Percentiles rank a stretch among this genome's conserved stretches.
Evolutionary conservation across 805 yeast species (phyloP).

Genomic region (Nakazawaea laoshanensis): DNA sequence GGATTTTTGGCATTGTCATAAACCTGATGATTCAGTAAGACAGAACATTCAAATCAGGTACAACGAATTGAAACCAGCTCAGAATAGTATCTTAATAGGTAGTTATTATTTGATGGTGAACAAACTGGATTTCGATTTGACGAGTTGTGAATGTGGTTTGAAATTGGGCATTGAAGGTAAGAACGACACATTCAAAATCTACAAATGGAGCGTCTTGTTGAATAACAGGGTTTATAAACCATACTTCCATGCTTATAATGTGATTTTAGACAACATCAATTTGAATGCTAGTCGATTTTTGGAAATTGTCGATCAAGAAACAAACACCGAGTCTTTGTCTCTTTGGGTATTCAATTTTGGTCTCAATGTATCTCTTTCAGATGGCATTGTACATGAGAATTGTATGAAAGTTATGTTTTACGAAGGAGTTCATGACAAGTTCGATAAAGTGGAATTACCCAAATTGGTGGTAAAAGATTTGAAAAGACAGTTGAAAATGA

Average conservation of each 20-base stretch:
- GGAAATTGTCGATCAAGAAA: slow-evolving; percentile 15
- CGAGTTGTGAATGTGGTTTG: slow-evolving; percentile 22
- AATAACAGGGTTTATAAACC: slow-evolving; percentile 25
- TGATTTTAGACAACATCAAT: slow-evolving; percentile 32
- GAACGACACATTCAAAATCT: slow-evolving; percentile 25
- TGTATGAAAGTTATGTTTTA: slow-evolving; percentile 40
- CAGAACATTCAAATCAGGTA: slow-evolving; percentile 19
- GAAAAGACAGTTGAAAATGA: slow-evolving; percentile 15
- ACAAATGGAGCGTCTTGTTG: slow-evolving; percentile 50
- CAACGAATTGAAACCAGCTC: slow-evolving; percentile 35
- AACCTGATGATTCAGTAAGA: slow-evolving; percentile 34
- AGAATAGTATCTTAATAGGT: slow-evolving; percentile 41
- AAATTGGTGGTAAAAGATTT: slow-evolving; percentile 22
- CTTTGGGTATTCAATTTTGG: slow-evolving; percentile 47
- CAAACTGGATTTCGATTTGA: slow-evolving; percentile 12
- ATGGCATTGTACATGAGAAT: slow-evolving; percentile 11
- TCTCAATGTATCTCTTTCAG: slow-evolving; percentile 14
- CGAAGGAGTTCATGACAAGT: slow-evolving; percentile 23
- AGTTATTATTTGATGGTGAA: slow-evolving; percentile 42
- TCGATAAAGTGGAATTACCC: slow-evolving; percentile 29
- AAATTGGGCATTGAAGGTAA: slow-evolving; percentile 31
- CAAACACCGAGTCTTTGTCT: slow-evolving; percentile 12
- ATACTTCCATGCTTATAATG: slow-evolving; percentile 26
- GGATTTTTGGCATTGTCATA: slow-evolving; percentile 98
- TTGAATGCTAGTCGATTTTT: slow-evolving; percentile 31